Conservation (phyloP, 23 red algal genomes). For the Gracilaria domingensis region DNA sequence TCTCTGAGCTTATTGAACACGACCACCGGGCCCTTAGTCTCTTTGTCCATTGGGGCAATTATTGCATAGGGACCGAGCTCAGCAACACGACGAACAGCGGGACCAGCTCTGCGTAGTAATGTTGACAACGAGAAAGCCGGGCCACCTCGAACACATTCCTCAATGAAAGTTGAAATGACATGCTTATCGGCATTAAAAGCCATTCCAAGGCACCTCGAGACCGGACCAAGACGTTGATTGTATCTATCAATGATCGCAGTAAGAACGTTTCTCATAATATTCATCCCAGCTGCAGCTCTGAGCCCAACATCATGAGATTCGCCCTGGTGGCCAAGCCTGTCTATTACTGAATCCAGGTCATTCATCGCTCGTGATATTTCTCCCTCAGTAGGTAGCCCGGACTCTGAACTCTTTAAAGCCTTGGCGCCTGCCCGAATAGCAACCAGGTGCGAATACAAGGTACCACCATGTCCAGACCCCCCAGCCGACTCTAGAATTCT, state of each 20-base stretch:
- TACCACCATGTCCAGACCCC: constrained; percentile 70
- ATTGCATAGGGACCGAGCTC: constrained; percentile 79
- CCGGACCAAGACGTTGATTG: constrained; percentile 44
- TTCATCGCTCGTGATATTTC: constrained; percentile 68
- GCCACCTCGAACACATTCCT: constrained; percentile 87
- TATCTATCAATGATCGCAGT: constrained; percentile 85
- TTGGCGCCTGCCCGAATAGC: constrained; percentile 51
- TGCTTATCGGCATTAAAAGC: constrained; percentile 72
- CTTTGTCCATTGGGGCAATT: constrained; percentile 71
- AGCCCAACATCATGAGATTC: constrained; percentile 89
- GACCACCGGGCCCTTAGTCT: constrained; percentile 68
- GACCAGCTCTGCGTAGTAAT: constrained; percentile 75
- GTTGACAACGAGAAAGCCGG: constrained; percentile 75
- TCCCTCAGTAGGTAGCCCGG: constrained; percentile 58
- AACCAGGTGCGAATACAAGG: constrained; percentile 75
- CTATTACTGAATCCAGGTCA: constrained; percentile 67
- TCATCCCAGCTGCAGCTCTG: constrained; percentile 81
- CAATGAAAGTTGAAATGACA: constrained; percentile 78
- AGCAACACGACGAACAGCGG: constrained; percentile 80
- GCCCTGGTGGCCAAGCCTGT: constrained; percentile 66
- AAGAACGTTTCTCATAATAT: constrained; percentile 68
- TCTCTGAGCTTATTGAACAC: constrained; percentile 79
- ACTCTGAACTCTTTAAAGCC: constrained; percentile 66
- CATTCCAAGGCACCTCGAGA: constrained; percentile 67
- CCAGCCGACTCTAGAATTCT: constrained; percentile 64